phyloP scores from a whole-genome alignment of 2,329 filamentous ascomycete species.

The Alternaria solani region DNA sequence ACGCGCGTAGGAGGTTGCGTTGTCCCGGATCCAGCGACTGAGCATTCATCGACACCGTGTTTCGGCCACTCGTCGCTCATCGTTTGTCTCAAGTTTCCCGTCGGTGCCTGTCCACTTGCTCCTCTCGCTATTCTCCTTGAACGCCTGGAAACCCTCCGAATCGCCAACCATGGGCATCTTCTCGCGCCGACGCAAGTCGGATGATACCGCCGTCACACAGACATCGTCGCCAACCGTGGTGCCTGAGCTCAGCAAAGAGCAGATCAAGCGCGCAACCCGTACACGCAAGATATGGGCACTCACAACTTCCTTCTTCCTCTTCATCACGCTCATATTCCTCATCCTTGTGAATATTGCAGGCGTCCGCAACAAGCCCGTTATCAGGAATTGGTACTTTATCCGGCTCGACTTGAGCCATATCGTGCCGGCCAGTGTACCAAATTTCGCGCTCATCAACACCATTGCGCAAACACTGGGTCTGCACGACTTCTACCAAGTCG shows the following conservation, averaged over 20 bases:
- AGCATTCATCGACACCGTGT: constrained; percentile 1
- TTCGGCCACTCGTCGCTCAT: constrained; percentile 5
- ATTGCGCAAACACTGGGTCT: constrained; percentile 86
- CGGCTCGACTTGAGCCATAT: constrained; percentile 84
- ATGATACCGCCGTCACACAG: constrained; percentile 22
- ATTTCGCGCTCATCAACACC: constrained; percentile 80
- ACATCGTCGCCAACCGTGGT: constrained; percentile 25
- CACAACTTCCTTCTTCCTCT: constrained; percentile 73
- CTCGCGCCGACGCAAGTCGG: constrained; percentile 28
- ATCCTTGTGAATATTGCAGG: constrained; percentile 84
- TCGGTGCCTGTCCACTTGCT: neutral
- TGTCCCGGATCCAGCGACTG: constrained; percentile 6
- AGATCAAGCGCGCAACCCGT: constrained; percentile 53
- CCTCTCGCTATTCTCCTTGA: constrained; percentile 5
- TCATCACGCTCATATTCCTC: constrained; percentile 78
- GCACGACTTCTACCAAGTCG: constrained; percentile 94
- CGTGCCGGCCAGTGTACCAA: constrained; percentile 75
- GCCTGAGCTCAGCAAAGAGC: constrained; percentile 45
- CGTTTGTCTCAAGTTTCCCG: neutral
- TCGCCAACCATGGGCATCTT: constrained; percentile 32
- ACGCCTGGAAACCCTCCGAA: neutral
- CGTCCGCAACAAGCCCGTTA: constrained; percentile 66
- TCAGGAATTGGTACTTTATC: constrained; percentile 82
- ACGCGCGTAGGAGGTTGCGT: constrained; percentile 32
- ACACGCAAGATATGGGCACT: constrained; percentile 68